Base-by-base conservation (phyloP, 352 stramenopile species). In the Pseudoperonospora humuli region DNA sequence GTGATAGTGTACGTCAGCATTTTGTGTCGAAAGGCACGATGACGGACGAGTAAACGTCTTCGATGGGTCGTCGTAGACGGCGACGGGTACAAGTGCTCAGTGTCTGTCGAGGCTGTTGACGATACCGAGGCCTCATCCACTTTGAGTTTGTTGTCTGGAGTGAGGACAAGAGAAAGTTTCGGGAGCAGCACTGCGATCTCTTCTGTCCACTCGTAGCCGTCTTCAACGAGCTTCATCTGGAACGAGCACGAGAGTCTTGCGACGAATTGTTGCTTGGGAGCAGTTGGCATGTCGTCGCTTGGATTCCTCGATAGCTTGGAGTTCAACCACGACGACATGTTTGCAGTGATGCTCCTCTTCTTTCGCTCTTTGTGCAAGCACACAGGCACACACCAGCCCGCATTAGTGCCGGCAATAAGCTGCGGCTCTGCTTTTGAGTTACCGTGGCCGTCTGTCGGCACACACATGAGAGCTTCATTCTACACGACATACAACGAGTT, bases 1-100 rank as follows among this genome's bases (percentile, higher is more conserved):
- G 66, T 75, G 32, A 84, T 67, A 0, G 75, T 84, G 36, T 73
- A 81, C n/a, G 80, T 86, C 13, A 89, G 44, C 68, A 88, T 80
- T 24, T 69, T 57, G 39, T 90, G 75, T 8, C 39, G 55, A 15
- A 75, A 75, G 1, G 23, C 40, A n/a, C 35, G 40, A 11, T 81
- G 62, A 2, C 64, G 76, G 29, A 92, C 61, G 2, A 92, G 39
- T n/a, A 84, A 40, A 31, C 76, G 67, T 38, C 77, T 64, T 39
- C 77, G 56, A 7, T 62, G 47, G 0, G 64, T 75, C 7, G 72
- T 55, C 0, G 68, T 75, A 11, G 73, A 71, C 13, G 75, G 60
- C 0, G 50, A 8, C 11, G 66, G 54, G 54, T 86, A 90, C 21
- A 60, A 23, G 4, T 46, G 43, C 10, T 56, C n/a, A 28, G 32